Percentiles rank a stretch among this genome's conserved stretches.
Conservation (phyloP, 75 land plant species). For the Cupressus sempervirens region DNA sequence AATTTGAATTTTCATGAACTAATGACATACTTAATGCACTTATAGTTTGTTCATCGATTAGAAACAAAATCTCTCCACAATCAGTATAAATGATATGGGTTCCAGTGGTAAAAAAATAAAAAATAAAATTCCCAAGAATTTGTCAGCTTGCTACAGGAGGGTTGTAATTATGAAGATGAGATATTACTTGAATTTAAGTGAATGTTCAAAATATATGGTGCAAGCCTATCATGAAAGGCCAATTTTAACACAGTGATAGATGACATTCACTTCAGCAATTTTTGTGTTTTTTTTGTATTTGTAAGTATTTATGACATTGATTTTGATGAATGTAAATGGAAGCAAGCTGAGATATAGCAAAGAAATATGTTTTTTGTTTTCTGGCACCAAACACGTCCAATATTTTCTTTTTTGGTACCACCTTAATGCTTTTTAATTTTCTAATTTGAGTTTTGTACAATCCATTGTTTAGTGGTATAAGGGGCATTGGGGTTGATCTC, state of each 20-base stretch:
- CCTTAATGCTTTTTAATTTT: no score
- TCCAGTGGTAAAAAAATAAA: not conserved
- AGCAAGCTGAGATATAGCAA: not conserved
- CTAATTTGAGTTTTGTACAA: no score
- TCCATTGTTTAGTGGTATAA: no score
- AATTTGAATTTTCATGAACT: no score
- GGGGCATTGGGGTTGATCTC: no score
- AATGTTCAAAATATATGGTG: not conserved
- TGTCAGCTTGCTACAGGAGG: not conserved
- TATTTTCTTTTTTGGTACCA: no score
- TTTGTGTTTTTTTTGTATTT: not conserved
- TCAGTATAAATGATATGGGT: slow-evolving; percentile 5
- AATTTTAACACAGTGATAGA: not conserved
- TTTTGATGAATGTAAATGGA: not conserved
- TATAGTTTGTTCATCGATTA: no score
- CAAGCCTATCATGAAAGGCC: not conserved
- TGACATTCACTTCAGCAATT: not conserved
- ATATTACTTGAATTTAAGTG: not conserved
- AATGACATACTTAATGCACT: no score
- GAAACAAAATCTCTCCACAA: no score
- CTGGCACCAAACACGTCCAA: not conserved
- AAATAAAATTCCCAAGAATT: not conserved
- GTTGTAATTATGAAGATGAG: not conserved
- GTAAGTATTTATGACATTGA: not conserved
- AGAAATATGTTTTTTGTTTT: not conserved